Base-by-base conservation (phyloP, 768 basidiomycete genomes). In the Termitomyces sp. region DNA sequence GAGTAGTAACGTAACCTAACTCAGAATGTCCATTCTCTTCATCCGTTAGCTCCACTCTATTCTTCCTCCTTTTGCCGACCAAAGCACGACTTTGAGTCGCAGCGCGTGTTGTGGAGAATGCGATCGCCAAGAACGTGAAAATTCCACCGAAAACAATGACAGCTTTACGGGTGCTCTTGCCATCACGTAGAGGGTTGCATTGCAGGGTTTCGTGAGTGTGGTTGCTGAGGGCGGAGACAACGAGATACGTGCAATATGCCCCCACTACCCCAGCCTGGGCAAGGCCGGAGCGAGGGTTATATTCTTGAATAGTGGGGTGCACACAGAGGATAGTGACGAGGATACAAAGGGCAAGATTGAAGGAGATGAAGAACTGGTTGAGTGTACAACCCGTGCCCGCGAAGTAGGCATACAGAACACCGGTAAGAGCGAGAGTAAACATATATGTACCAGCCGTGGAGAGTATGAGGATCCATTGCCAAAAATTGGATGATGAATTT, bases 241-340 rank as follows among this genome's bases (percentile, higher is more conserved):
- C 83, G 57, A 99, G 86, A 68, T 99, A 99, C 2, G 94, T 93
- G 74, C 92, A 97, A 69, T 99, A 99, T 2, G 87, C 91, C 3
- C 91, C 90, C n/a, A 99, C 96, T 89, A 98, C 95, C 45, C 90
- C 86, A 7, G 93, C 87, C 66, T 98, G 97, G 1, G 93, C 93
- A 6, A 99, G 82, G 4, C 97, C 97, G 9, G 93, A 95, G 51
- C 91, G 88, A 11, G 96, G 91, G 66, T 98, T 98, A 62, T 85
- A 77, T 62, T 93, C 94, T 65, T 99, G 97, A 5, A 98, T 82
- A 6, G 79, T 74, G 8, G 93, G 95, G 59, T 92, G 84, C 53
- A 99, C 75, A 61, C 88, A 92, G 62, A 93, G 64, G 60, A 91
- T 73, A 12, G 94, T 94, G 67, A 90, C 83, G 64, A 93, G 59